These are phyloP conservation scores for Cladobotryum mycophilum DNA, from an alignment of 2,329 filamentous ascomycete species.

Conservation along the genomic window DNA sequence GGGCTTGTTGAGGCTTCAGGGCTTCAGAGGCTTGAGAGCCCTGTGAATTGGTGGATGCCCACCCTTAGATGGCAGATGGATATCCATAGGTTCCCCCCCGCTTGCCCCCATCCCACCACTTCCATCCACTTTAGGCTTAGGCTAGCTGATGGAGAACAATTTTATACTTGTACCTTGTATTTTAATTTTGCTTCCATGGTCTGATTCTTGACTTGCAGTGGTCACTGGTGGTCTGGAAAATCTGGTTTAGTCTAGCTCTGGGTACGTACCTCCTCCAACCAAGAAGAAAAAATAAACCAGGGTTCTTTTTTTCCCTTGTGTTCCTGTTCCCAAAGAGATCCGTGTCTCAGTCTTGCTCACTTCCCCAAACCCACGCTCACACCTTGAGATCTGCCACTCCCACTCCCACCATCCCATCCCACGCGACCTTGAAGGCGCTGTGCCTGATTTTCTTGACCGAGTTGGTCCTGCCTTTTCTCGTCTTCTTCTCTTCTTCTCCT, in stretches of 20 bases:
- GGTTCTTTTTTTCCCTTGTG: background rate
- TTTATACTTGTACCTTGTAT: background rate
- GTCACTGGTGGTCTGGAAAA: too few species aligned
- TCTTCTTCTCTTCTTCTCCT: slow-evolving; percentile 3
- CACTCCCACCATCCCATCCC: slow-evolving; percentile 8
- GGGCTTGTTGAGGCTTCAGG: too few species aligned
- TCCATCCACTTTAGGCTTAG: too few species aligned
- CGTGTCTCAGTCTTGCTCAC: background rate
- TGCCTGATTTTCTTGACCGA: slow-evolving; percentile 12
- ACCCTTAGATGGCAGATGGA: too few species aligned
- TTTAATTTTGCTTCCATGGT: background rate
- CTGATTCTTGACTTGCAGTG: background rate
- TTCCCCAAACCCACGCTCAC: background rate
- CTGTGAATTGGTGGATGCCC: too few species aligned
- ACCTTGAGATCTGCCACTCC: slow-evolving; percentile 3
- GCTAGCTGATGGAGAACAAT: background rate
- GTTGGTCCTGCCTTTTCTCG: background rate
- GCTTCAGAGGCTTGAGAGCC: too few species aligned
- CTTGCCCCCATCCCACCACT: too few species aligned
- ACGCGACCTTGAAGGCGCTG: slow-evolving; percentile 7
- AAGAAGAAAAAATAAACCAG: background rate
- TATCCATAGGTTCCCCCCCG: too few species aligned
- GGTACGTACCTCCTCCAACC: background rate
- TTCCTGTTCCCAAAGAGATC: background rate
- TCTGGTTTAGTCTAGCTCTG: background rate